Percentiles rank a stretch among this genome's conserved stretches.
Conservation (phyloP, 2,329 filamentous ascomycete genomes). For the Trichoderma cornu-damae region DNA sequence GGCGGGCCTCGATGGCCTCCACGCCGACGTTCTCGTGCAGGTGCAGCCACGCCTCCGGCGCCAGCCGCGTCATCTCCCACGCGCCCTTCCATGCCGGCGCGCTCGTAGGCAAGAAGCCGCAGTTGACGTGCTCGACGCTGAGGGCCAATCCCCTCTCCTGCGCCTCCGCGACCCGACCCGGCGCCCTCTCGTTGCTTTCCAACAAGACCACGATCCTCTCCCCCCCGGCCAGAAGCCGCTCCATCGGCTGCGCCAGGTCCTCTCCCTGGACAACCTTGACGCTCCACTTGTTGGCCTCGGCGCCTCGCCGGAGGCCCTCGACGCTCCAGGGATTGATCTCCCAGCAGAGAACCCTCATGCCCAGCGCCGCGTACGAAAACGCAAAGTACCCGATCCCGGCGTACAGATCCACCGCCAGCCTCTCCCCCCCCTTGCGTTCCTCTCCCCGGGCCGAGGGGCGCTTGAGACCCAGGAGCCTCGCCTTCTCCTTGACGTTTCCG, state of each 20-base stretch:
- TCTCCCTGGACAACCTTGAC: constrained; percentile 48
- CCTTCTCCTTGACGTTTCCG: constrained; percentile 86
- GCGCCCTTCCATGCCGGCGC: constrained; percentile 49
- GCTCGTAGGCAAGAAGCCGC: constrained; percentile 58
- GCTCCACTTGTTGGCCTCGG: constrained; percentile 61
- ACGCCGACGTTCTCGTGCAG: constrained; percentile 61
- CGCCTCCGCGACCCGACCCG: constrained; percentile 36
- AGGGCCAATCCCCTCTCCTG: constrained; percentile 31
- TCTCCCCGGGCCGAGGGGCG: not conserved
- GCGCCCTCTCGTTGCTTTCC: constrained; percentile 60
- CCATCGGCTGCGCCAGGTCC: constrained; percentile 37
- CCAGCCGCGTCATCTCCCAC: constrained; percentile 39
- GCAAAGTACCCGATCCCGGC: constrained; percentile 92
- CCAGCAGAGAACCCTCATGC: constrained; percentile 75
- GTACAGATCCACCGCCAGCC: constrained; percentile 73
- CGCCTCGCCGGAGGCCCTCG: constrained; percentile 74
- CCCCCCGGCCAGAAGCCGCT: constrained; percentile 37
- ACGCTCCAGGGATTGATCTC: constrained; percentile 87
- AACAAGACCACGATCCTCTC: constrained; percentile 62
- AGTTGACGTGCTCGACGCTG: constrained; percentile 56
- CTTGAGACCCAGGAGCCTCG: constrained; percentile 58
- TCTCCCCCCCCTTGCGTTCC: constrained; percentile 23
- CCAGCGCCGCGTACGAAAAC: constrained; percentile 72
- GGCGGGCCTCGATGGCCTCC: constrained; percentile 45
- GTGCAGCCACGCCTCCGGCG: constrained; percentile 52